A percentile compares a stretch with the other conserved stretches of the same genome.
Conservation (phyloP, 1,284 basidiomycete species). For the Ustilago hordei region DNA sequence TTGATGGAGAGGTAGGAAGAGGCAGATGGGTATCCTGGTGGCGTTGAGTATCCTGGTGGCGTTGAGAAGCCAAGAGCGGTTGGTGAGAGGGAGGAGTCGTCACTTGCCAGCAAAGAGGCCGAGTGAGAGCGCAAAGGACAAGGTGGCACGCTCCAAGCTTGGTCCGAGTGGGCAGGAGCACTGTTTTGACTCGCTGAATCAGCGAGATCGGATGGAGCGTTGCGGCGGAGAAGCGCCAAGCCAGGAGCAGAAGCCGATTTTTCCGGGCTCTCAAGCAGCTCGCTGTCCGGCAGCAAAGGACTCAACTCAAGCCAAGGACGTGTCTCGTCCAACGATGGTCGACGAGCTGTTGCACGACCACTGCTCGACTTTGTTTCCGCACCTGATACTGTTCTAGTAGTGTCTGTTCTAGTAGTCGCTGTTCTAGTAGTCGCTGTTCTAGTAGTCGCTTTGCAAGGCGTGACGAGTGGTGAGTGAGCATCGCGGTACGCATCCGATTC, state of each 20-base stretch:
- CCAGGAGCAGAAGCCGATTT: slow-evolving; percentile 3
- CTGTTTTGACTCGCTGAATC: slow-evolving; percentile 35
- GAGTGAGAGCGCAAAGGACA: slow-evolving; percentile 37
- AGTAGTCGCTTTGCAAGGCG: slow-evolving; percentile 13
- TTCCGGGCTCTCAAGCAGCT: slow-evolving; percentile 29
- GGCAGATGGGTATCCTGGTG: slow-evolving; percentile 22
- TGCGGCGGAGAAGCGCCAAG: slow-evolving; percentile 19
- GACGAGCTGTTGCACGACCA: not conserved
- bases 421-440: not conserved
- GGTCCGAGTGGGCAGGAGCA: slow-evolving; percentile 18
- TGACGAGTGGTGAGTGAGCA: slow-evolving; percentile 17
- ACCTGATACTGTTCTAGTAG: not conserved
- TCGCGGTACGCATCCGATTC: slow-evolving; percentile 17
- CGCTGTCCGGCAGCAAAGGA: slow-evolving; percentile 33
- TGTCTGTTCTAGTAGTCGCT: not conserved
- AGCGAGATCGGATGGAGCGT: slow-evolving; percentile 22
- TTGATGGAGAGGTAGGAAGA: slow-evolving; percentile 35
- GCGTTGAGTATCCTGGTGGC: slow-evolving; percentile 18
- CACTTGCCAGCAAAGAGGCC: slow-evolving; percentile 12
- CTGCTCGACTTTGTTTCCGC: not conserved
- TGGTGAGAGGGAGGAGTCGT: slow-evolving; percentile 38
- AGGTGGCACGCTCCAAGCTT: slow-evolving; percentile 12
- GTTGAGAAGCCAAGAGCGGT: slow-evolving; percentile 34
- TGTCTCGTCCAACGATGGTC: slow-evolving; percentile 34
- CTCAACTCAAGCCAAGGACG: slow-evolving; percentile 52